Base-by-base conservation (phyloP, 1,139 yeast genomes). In the Pichia cactophila region DNA sequence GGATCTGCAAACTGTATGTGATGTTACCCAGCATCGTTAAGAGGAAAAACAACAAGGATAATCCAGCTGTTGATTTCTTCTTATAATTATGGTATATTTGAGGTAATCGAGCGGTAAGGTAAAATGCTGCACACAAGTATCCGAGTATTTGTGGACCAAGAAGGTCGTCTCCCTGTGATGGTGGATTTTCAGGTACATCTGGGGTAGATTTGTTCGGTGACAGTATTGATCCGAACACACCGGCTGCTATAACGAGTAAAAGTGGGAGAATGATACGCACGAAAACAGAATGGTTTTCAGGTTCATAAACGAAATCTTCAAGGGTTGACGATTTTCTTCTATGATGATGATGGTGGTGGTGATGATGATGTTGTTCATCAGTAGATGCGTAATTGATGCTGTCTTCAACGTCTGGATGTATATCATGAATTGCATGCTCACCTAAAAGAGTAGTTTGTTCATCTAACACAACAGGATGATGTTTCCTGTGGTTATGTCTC, bases 81-180 rank as follows among this genome's bases (percentile, higher is more conserved):
- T 67, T 63, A 65, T 83, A 77, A 65, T 86, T 86, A 62, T 82
- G 88, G 53, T 81, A 66, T 52, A 86, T 86, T 65, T 86, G 95
- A 1, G 95, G 95, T 49, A 86, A 74, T 54, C 95, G 71, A 2
- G 95, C 94, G 9, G 87, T 83, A 56, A 86, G 72, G 62, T 86
- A 86, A 48, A 86, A 70, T 1, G 71, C 56, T 0, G 95, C 94
- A 4, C 89, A 81, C 5, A 78, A 58, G 65, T 86, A 86, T 8
- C 95, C 95, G 56, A 83, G 70, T 5, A 83, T 58, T 63, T 83
- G 88, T 2, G 94, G 85, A 1, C 86, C 86, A 40, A 75, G 51
- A 23, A 57, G 48, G n/a, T 20, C 17, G 33, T 40, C 43, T 31
- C 35, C 35, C 5, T 51, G 51, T 17, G 52, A 54, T 12, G 56